Evolutionary conservation across 139 green algal genomes (phyloP), one percentile per base, ranked within the genome.

Genomic region (Pycnococcus provasolii): DNA sequence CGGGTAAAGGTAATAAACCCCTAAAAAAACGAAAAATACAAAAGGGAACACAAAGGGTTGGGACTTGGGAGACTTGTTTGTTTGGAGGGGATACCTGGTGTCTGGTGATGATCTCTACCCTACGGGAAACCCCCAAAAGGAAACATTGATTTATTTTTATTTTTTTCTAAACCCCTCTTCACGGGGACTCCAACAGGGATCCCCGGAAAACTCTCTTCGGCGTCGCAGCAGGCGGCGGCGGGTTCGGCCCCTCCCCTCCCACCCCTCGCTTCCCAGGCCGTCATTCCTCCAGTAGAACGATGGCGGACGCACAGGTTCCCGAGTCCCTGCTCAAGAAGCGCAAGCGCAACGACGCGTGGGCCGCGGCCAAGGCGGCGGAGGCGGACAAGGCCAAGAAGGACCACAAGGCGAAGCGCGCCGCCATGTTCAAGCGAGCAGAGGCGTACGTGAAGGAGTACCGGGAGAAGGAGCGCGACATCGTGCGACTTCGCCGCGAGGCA

Each of bases 381-480:
- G 81, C 75, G 7, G 64, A 70, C 42, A 66, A 61, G 48, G 61
- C 79, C 42, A 81, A 86, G 66, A 86, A 84, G 73, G 88, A 90
- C 72, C 58, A 72, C 66, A 77, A 74, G 45, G 69, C 73, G 11
- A 86, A 77, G 6, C 69, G 86, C 51, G 84, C 84, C 70, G 84
- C 89, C 26, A 90, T 96, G 67, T 96, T 99, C 81, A 98, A 97
- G 84, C 80, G 88, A 45, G 93, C 93, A 40, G 92, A 97, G 86
- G 62, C 85, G 69, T 99, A 96, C 77, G 89, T 96, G n/a, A 89
- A 95, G 76, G 91, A 98, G 79, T 97, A 96, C 86, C 81, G 90
- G 11, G n/a, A 79, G 44, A 77, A 95, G 89, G 91, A 66, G 26
- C 7, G 54, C 6, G 93, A 97, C 75, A 66, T 89, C 2, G 82